Evolutionary conservation across 2,329 filamentous ascomycete genomes (phyloP).

Genomic region (Graphiopsis chlorocephala): DNA sequence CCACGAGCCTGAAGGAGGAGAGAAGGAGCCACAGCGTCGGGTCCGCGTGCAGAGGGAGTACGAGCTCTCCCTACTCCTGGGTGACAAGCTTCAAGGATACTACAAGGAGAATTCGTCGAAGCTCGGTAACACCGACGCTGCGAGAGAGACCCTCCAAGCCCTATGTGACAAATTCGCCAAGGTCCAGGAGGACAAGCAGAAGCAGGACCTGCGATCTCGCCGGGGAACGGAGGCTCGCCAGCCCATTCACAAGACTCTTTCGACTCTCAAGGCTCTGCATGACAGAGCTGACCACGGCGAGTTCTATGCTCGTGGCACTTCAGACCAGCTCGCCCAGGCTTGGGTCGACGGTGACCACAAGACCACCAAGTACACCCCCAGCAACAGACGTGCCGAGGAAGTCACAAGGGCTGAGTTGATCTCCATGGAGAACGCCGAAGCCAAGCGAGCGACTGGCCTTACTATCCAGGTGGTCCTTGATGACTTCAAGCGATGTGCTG

Average conservation of each 20-base stretch:
- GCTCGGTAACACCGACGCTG: slow-evolving; percentile 5
- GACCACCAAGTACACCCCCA: neutral
- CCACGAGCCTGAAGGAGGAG: slow-evolving; percentile 5
- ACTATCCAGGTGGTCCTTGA: slow-evolving; percentile 1
- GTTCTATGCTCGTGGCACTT: slow-evolving; percentile 3
- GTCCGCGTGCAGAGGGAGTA: slow-evolving; percentile 4
- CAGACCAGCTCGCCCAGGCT: neutral
- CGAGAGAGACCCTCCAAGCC: neutral
- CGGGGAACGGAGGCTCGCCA: neutral
- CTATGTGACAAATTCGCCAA: slow-evolving; percentile 6
- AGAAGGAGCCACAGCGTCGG: slow-evolving; percentile 8
- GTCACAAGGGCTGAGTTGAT: slow-evolving; percentile 4
- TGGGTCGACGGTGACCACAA: slow-evolving; percentile 5
- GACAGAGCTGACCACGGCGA: slow-evolving; percentile 4
- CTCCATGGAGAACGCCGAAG: slow-evolving; percentile 10
- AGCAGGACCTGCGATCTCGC: neutral
- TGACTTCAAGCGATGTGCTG: slow-evolving; percentile 6
- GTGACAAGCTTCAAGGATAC: slow-evolving; percentile 4
- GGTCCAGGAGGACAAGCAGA: slow-evolving; percentile 6
- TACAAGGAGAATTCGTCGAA: slow-evolving; percentile 10
- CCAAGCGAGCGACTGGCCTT: neutral
- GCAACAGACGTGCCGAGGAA: slow-evolving; percentile 3
- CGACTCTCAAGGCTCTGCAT: slow-evolving; percentile 1
- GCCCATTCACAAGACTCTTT: neutral
- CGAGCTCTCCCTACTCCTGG: neutral